phyloP scores from a whole-genome alignment of 2,329 filamentous ascomycete species.

The Metarhizium brunneum region DNA sequence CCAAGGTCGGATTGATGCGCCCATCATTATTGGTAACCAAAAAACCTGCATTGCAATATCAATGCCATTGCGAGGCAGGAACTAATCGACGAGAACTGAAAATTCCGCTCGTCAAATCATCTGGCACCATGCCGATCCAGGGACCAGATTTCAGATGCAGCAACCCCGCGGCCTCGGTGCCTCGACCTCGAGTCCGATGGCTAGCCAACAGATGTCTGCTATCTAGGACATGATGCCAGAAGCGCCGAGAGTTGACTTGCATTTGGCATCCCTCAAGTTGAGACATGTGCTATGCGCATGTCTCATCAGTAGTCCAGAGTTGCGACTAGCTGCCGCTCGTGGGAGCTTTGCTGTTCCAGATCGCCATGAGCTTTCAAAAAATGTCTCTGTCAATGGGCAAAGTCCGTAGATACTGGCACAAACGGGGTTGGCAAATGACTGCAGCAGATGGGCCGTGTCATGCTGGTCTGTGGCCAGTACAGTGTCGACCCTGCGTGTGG shows the following conservation, averaged over 20 bases:
- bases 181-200: not conserved
- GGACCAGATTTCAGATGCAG: not conserved
- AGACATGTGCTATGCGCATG: not conserved
- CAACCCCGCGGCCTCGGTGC: not conserved
- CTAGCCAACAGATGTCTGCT: not conserved
- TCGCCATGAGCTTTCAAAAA: no score
- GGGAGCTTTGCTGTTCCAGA: no score
- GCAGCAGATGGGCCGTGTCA: no score
- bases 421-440: no score
- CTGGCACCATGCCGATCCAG: not conserved
- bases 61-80: no score
- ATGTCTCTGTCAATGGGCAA: no score
- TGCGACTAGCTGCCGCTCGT: no score
- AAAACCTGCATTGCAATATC: not conserved
- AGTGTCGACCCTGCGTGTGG: no score
- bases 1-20: not conserved
- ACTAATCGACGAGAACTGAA: no score
- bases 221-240: not conserved
- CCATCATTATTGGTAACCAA: not conserved
- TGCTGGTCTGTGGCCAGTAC: no score
- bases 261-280: not conserved
- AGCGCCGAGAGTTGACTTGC: not conserved
- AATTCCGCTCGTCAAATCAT: not conserved
- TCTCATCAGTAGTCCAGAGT: not conserved
- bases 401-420: no score